Conservation (phyloP, 306 rosid genomes). For the Aeschynomene evenia region DNA sequence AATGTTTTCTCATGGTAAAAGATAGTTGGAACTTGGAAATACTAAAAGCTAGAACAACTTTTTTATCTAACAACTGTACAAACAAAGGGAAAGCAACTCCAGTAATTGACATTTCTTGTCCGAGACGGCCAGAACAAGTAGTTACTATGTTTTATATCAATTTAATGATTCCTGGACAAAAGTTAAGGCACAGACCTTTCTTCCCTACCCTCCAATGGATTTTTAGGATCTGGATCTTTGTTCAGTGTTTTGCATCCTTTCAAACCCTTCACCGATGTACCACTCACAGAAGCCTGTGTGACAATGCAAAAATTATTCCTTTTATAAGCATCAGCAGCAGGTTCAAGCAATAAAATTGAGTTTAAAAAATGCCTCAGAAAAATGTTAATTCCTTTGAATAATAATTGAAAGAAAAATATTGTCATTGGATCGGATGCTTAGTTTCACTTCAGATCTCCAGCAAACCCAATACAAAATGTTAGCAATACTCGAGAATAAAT, state of each 20-base stretch:
- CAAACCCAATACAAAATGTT: neutral
- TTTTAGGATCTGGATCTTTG: conserved; percentile 85
- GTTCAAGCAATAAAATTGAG: conserved; percentile 7
- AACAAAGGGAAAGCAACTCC: conserved; percentile 20
- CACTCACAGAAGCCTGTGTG: conserved; percentile 73
- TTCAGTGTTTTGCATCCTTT: conserved; percentile 80
- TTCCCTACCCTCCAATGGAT: conserved; percentile 84
- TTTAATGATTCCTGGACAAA: neutral
- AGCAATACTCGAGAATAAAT: conserved; percentile 4
- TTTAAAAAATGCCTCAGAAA: neutral
- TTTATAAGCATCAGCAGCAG: conserved; percentile 20
- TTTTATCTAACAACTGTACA: conserved; percentile 19
- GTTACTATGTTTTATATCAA: neutral
- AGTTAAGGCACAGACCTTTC: conserved; percentile 61
- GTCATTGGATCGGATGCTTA: conserved; percentile 5
- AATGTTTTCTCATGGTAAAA: neutral
- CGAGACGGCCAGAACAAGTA: neutral
- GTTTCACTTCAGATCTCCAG: conserved; percentile 26
- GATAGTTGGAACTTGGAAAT: neutral
- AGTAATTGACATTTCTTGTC: neutral
- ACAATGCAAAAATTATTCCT: conserved; percentile 28
- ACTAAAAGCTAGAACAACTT: conserved; percentile 8
- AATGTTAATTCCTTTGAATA: neutral
- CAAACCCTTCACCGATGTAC: conserved; percentile 79
- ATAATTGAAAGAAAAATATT: conserved; percentile 1